These are phyloP conservation scores for Fusarium solani-melongenae DNA, from an alignment of 2,329 filamentous ascomycete genomes.

Conservation along the genomic window DNA sequence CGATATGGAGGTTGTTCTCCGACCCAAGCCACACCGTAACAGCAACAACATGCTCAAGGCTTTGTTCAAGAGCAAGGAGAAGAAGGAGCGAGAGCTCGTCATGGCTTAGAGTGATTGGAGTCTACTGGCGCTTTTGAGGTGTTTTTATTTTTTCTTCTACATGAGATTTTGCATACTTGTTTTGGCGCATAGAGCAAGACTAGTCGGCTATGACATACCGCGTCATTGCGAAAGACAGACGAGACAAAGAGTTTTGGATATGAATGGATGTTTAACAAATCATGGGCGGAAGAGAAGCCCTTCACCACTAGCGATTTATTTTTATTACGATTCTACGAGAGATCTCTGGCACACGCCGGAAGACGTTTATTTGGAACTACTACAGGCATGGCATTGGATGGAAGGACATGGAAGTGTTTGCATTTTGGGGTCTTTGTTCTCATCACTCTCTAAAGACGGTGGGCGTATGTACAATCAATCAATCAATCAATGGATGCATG, in stretches of 20 bases:
- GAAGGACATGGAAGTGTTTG: slow-evolving; percentile 35
- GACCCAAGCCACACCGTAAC: slow-evolving; percentile 60
- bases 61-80: slow-evolving; percentile 68
- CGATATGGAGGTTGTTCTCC: slow-evolving; percentile 54
- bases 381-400: slow-evolving; percentile 33
- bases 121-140: neutral
- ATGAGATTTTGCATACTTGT: slow-evolving; percentile 17
- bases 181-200: slow-evolving; percentile 19
- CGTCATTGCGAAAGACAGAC: slow-evolving; percentile 16
- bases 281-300: slow-evolving; percentile 24
- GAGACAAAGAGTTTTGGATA: slow-evolving; percentile 24
- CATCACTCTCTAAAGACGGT: neutral
- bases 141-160: slow-evolving; percentile 4
- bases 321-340: slow-evolving; percentile 15
- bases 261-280: slow-evolving; percentile 15
- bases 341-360: slow-evolving; percentile 3
- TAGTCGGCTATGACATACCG: slow-evolving; percentile 1
- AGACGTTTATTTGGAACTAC: neutral
- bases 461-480: slow-evolving; percentile 12
- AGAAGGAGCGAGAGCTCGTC: slow-evolving; percentile 50
- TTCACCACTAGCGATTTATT: slow-evolving; percentile 26
- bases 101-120: slow-evolving; percentile 37
- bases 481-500: slow-evolving; percentile 9
- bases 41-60: slow-evolving; percentile 66
- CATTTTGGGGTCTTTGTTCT: slow-evolving; percentile 12